These are phyloP conservation scores for Penicillium riverlandense DNA, from an alignment of 495 filamentous ascomycete species.

Conservation along the genomic window DNA sequence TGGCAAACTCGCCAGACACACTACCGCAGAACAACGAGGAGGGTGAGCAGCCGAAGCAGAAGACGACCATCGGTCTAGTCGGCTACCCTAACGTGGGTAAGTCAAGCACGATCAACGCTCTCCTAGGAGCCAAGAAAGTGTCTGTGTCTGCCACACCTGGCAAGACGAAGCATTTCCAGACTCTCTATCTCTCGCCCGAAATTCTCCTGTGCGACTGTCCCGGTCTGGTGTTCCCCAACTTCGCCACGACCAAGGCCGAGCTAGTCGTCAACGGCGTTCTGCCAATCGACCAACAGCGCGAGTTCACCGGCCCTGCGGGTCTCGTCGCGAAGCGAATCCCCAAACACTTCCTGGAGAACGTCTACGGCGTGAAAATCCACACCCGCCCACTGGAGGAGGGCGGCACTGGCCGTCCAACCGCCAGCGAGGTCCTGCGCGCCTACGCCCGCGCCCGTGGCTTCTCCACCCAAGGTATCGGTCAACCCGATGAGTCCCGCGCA, in stretches of 20 bases:
- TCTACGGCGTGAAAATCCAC: constrained; percentile 86
- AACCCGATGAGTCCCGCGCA: constrained; percentile 88
- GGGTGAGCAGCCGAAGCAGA: constrained; percentile 37
- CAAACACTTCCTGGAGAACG: constrained; percentile 78
- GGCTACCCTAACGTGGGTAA: constrained; percentile 99
- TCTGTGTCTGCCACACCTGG: constrained; percentile 96
- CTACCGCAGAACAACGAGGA: constrained; percentile 26
- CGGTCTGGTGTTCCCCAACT: constrained; percentile 97
- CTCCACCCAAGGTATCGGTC: constrained; percentile 75
- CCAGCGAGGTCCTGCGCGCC: constrained; percentile 76
- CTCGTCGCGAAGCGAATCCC: constrained; percentile 90
- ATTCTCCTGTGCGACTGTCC: constrained; percentile 97
- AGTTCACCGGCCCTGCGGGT: constrained; percentile 81
- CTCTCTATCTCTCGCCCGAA: constrained; percentile 81
- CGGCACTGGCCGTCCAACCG: constrained; percentile 81
- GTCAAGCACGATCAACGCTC: constrained; percentile 96
- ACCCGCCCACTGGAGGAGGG: constrained; percentile 86
- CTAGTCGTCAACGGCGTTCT: constrained; percentile 93
- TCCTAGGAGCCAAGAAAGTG: constrained; percentile 96
- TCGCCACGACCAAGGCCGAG: constrained; percentile 93
- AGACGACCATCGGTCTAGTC: constrained; percentile 86
- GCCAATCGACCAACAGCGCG: constrained; percentile 93
- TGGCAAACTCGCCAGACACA: constrained; percentile 59
- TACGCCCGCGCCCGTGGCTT: constrained; percentile 89
- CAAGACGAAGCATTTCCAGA: constrained; percentile 99